Percentiles rank a stretch among this genome's conserved stretches.
phyloP scores from a whole-genome alignment of 2,329 filamentous ascomycete species.

The Pseudogymnoascus sp. region DNA sequence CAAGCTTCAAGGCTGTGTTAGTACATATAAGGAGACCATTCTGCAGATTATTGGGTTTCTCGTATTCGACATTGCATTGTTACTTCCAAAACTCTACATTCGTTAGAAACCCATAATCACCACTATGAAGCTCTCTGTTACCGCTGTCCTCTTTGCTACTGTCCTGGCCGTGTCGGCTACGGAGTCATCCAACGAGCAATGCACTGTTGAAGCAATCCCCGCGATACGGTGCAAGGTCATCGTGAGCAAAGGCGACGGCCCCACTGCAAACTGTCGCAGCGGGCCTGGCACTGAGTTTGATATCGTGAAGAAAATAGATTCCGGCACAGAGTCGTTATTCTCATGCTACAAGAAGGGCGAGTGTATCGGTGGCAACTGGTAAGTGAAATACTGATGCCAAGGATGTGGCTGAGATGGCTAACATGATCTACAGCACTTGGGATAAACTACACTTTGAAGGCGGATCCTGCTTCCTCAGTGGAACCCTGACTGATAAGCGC shows the following conservation, averaged over 20 bases:
- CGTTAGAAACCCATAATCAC: background rate
- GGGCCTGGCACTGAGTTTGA: background rate
- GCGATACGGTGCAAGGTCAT: background rate
- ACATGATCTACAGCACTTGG: background rate
- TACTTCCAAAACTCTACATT: background rate
- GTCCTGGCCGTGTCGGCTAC: background rate
- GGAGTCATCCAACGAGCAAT: background rate
- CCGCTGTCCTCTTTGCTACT: background rate
- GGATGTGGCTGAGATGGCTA: background rate
- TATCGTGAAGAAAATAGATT: background rate
- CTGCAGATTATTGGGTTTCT: background rate
- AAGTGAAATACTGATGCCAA: background rate
- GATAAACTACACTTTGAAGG: background rate
- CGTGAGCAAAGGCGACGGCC: background rate
- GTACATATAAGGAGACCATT: background rate
- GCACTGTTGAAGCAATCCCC: background rate
- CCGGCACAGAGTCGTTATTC: background rate
- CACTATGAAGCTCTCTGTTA: background rate
- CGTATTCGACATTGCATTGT: background rate
- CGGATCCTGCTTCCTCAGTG: conserved; percentile 1
- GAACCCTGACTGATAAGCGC: background rate
- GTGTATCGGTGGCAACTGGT: background rate
- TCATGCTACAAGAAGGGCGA: conserved; percentile 3
- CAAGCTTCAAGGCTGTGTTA: background rate
- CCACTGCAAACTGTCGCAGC: background rate